These are phyloP conservation scores for Antrodiella citrinella DNA, from an alignment of 768 basidiomycete genomes.

Conservation along the genomic window DNA sequence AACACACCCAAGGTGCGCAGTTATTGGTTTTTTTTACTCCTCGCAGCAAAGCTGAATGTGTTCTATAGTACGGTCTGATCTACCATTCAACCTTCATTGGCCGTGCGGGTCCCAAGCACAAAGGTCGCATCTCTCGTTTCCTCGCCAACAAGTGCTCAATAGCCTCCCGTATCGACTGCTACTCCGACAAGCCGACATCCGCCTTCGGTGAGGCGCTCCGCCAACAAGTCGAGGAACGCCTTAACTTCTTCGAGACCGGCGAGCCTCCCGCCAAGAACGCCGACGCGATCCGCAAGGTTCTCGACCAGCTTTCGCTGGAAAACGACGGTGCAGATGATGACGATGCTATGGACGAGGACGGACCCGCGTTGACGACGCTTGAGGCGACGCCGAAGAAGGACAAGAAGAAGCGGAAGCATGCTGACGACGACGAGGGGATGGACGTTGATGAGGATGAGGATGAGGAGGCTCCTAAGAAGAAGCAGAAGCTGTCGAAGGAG, in stretches of 20 bases:
- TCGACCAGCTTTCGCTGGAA: slow-evolving; percentile 70
- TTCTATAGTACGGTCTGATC: slow-evolving; percentile 81
- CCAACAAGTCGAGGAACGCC: slow-evolving; percentile 90
- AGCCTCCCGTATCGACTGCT: slow-evolving; percentile 95
- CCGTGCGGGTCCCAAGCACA: slow-evolving; percentile 87
- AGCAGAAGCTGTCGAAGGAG: slow-evolving; percentile 43
- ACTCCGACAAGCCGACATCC: slow-evolving; percentile 74
- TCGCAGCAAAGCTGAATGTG: not conserved
- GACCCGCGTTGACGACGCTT: slow-evolving; percentile 48
- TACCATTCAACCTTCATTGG: slow-evolving; percentile 98
- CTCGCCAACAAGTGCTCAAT: slow-evolving; percentile 98
- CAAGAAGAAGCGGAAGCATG: slow-evolving; percentile 55
- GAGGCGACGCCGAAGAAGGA: slow-evolving; percentile 49
- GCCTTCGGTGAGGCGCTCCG: slow-evolving; percentile 95
- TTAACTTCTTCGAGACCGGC: slow-evolving; percentile 91
- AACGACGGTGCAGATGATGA: slow-evolving; percentile 47
- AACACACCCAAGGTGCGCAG: slow-evolving; percentile 86
- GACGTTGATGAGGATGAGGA: slow-evolving; percentile 39
- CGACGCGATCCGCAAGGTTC: slow-evolving; percentile 85
- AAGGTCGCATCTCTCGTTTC: slow-evolving; percentile 98
- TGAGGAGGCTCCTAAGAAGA: slow-evolving; percentile 52
- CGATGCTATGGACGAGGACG: slow-evolving; percentile 27
- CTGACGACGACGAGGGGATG: slow-evolving; percentile 61
- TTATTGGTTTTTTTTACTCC: not conserved
- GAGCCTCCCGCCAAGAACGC: slow-evolving; percentile 83